A percentile compares a stretch with the other conserved stretches of the same genome.
These are phyloP conservation scores for Backusella macrospora DNA, from an alignment of 192 early-diverging fungal species.

Conservation along the genomic window DNA sequence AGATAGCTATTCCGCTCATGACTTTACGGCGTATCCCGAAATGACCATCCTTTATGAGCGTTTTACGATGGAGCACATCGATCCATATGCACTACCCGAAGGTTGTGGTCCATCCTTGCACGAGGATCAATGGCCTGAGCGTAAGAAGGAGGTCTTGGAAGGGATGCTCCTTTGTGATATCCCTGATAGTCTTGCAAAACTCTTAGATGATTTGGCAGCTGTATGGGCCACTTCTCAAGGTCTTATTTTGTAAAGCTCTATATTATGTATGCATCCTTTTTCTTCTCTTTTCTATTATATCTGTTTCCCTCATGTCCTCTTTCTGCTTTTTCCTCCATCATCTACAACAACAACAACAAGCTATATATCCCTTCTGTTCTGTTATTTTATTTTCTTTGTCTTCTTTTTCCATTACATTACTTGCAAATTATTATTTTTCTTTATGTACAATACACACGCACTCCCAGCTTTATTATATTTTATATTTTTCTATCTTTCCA, in stretches of 20 bases:
- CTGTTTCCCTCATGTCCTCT: background rate
- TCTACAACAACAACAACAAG: too few relatives aligned
- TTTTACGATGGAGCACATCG: constrained; percentile 15
- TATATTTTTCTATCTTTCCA: too few relatives aligned
- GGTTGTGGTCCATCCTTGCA: too few relatives aligned
- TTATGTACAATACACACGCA: too few relatives aligned
- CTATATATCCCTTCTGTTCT: too few relatives aligned
- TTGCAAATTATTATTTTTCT: too few relatives aligned
- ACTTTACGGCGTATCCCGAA: constrained; percentile 2
- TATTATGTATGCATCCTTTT: background rate
- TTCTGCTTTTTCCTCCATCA: background rate
- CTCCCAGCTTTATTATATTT: too few relatives aligned
- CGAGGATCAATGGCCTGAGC: background rate
- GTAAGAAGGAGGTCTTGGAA: constrained; percentile 9
- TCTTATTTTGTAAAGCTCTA: background rate
- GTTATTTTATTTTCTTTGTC: too few relatives aligned
- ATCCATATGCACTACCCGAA: background rate
- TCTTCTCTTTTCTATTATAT: background rate
- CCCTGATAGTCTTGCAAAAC: constrained; percentile 11
- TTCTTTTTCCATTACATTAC: too few relatives aligned
- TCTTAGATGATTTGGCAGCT: constrained; percentile 1
- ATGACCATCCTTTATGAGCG: constrained; percentile 10
- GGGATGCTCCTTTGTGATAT: constrained; percentile 22
- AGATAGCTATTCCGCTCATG: constrained; percentile 1
- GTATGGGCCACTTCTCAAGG: constrained; percentile 3